Evolutionary conservation across 345 rosid species (phyloP), one percentile per base, ranked within the genome.

Genomic region (Bruguiera sexangula): DNA sequence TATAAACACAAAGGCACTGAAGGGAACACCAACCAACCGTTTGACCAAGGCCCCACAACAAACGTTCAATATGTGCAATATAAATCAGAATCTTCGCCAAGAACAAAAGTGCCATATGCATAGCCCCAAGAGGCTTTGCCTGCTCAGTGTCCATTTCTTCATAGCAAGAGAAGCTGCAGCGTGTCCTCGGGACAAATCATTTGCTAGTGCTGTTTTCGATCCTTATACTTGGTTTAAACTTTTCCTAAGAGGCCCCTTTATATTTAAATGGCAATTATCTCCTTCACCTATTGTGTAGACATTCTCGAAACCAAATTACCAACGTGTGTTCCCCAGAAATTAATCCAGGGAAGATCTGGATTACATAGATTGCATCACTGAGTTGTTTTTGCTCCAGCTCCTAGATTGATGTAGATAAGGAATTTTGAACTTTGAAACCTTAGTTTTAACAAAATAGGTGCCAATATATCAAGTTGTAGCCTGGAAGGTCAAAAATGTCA

Each of bases 21-120:
- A 78, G 68, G 82, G 81, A 81, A 76, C 82, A 73, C 81, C 88
- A 84, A 82, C 74, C 76, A 71, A 79, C 83, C 82, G 84, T 60
- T 81, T 81, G 84, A 85, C 87, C 78, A 22, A 74, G 85, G 71
- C 60, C 89, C 89, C 81, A 63, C 58, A 11, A 16, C 54, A 19
- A 1, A 2, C 55, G 46, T 63, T 16, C 57, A 54, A 15, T 65
- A 15, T 54, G 13, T 55, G 36, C 43, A 50, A 29, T 20, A 77
- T 11, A 60, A 63, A 29, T 60, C 15, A 71, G 79, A 82, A 82
- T 82, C 79, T 84, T 73, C 73, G 60, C 74, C 70, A 20, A 59
- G 55, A 50, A 7, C 67, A 72, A 65, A 76, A 51, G 29, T 52
- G 50, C 26, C 39, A 43, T 34, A 29, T 21, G 72, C 69, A 22